These are phyloP conservation scores for Hirsutella thompsonii DNA, from an alignment of 2,329 filamentous ascomycete genomes.

Conservation along the genomic window DNA sequence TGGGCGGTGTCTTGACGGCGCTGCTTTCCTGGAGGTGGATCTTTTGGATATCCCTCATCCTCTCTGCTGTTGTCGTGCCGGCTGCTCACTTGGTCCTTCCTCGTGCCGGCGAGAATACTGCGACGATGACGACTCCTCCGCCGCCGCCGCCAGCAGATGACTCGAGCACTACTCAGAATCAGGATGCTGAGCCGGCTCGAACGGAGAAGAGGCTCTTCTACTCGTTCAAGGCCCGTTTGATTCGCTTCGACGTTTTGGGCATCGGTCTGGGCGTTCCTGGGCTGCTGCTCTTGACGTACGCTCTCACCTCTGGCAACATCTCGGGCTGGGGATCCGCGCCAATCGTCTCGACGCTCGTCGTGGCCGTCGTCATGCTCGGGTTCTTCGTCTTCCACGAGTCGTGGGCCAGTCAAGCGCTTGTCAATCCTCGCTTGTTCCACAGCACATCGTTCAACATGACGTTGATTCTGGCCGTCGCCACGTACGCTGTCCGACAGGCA, in stretches of 20 bases:
- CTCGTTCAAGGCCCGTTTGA: not conserved
- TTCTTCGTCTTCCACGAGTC: not conserved
- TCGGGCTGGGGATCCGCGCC: not conserved
- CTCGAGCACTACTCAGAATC: not conserved
- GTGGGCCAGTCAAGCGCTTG: not conserved
- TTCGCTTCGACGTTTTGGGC: constrained; percentile 1
- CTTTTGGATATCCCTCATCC: constrained; percentile 1
- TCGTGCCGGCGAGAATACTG: not conserved
- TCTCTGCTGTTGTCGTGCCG: not conserved
- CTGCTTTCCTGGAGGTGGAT: constrained; percentile 1
- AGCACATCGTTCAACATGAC: not conserved
- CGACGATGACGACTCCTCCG: not conserved
- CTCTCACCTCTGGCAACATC: not conserved
- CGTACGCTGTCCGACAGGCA: constrained; percentile 1
- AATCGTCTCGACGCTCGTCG: constrained; percentile 1
- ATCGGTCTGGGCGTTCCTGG: constrained; percentile 1
- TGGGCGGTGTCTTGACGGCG: constrained; percentile 1
- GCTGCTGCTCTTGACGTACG: constrained; percentile 1
- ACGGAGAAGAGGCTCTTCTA: not conserved
- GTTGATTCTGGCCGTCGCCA: constrained; percentile 1
- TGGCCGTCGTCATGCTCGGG: not conserved
- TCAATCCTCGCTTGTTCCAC: not conserved
- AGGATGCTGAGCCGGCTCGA: not conserved
- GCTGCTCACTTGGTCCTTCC: not conserved
- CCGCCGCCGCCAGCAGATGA: not conserved